Percentiles rank a stretch among this genome's conserved stretches.
Evolutionary conservation across 495 filamentous ascomycete species (phyloP).

Genomic region (Cercophora sp.): DNA sequence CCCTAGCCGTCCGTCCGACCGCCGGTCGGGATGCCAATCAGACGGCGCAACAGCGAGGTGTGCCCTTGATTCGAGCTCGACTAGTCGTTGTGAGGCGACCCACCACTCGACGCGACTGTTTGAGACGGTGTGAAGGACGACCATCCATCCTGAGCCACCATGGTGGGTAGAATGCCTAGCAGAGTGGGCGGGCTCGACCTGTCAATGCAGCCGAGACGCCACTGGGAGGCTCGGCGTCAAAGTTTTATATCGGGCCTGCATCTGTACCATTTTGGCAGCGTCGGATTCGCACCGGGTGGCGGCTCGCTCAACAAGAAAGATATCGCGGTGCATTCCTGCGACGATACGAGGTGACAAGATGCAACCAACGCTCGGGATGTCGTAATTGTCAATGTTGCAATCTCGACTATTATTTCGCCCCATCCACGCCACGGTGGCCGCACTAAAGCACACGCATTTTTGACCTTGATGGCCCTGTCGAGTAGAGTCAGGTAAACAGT

Average conservation of each 20-base stretch:
- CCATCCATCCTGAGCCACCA: neutral
- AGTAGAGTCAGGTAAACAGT: no score
- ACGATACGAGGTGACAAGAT: no score
- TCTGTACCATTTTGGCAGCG: conserved; percentile 1
- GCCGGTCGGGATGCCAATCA: conserved; percentile 1
- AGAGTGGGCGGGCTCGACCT: no score
- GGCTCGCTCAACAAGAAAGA: neutral
- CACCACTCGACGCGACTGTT: neutral
- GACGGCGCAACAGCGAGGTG: no score
- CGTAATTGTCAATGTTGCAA: no score
- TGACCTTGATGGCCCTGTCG: no score
- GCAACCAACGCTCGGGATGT: no score
- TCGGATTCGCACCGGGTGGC: conserved; percentile 6
- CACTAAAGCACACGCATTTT: no score
- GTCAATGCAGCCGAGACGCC: conserved; percentile 11
- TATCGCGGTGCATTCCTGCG: no score
- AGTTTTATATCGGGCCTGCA: conserved; percentile 10
- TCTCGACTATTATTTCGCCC: no score
- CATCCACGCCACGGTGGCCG: no score
- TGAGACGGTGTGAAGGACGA: conserved; percentile 1
- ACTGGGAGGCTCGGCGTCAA: conserved; percentile 9
- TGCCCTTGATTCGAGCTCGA: neutral
- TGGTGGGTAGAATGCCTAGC: neutral
- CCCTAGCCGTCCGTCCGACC: no score
- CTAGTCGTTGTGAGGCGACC: neutral